Conservation (phyloP, 2,329 filamentous ascomycete genomes). For the Aspergillus brunneoviolaceus region DNA sequence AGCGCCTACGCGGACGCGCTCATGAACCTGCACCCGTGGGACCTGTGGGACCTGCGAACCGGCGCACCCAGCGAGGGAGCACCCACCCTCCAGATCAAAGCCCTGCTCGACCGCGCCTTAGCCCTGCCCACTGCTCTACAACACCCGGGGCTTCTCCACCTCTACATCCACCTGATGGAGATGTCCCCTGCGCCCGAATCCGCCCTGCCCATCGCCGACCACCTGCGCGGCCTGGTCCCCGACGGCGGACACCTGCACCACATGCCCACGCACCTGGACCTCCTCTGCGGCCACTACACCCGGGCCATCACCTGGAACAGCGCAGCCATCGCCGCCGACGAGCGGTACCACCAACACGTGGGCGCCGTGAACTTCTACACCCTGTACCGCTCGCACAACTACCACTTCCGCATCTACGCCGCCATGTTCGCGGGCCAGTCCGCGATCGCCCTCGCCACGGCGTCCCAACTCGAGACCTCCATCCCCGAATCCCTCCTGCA, state of each 20-base stretch:
- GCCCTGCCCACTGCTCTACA: constrained; percentile 43
- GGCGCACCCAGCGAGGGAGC: constrained; percentile 56
- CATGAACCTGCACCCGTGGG: constrained; percentile 66
- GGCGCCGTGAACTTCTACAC: constrained; percentile 70
- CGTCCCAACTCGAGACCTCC: constrained; percentile 57
- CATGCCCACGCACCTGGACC: constrained; percentile 75
- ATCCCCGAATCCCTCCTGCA: constrained; percentile 64
- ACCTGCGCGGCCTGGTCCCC: constrained; percentile 62
- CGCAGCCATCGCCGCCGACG: constrained; percentile 65
- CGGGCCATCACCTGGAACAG: constrained; percentile 65
- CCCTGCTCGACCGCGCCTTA: constrained; percentile 59
- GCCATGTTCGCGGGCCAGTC: constrained; percentile 72
- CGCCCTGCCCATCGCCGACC: constrained; percentile 61
- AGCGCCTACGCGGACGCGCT: constrained; percentile 63
- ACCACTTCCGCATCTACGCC: constrained; percentile 60
- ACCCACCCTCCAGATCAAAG: constrained; percentile 57
- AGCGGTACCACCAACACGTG: constrained; percentile 59
- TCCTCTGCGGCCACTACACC: constrained; percentile 70
- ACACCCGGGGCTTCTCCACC: constrained; percentile 69
- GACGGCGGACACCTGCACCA: constrained; percentile 69
- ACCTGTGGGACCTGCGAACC: constrained; percentile 60
- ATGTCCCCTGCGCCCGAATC: constrained; percentile 67
- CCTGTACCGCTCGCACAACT: constrained; percentile 8
- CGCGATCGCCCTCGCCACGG: constrained; percentile 59
- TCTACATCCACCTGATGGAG: constrained; percentile 75